A percentile compares a stretch with the other conserved stretches of the same genome.
Conservation (phyloP, 768 basidiomycete genomes). For the Gymnopilus junonius region DNA sequence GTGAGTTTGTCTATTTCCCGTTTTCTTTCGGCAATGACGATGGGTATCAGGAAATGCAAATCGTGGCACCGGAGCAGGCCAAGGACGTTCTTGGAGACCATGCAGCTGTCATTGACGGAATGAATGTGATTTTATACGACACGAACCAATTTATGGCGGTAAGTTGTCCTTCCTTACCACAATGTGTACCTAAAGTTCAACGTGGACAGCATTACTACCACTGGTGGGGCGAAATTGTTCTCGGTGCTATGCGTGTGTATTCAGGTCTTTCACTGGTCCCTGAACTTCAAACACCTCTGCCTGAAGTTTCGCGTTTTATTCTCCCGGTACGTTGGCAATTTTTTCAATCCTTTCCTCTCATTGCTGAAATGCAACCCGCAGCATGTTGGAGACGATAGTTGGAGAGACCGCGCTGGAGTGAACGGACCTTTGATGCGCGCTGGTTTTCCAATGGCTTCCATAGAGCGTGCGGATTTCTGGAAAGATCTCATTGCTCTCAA, state of each 20-base stretch:
- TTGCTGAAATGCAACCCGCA: background rate
- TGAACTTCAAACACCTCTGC: conserved; percentile 17
- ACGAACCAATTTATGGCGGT: conserved; percentile 29
- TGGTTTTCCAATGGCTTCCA: conserved; percentile 60
- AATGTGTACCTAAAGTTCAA: background rate
- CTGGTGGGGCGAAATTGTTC: conserved; percentile 51
- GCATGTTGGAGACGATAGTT: conserved; percentile 23
- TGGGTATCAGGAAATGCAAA: conserved; percentile 26
- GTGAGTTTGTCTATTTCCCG: conserved; percentile 21
- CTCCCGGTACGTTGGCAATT: conserved; percentile 33
- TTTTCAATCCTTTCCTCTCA: background rate
- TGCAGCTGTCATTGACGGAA: conserved; percentile 22
- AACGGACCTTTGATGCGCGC: conserved; percentile 70
- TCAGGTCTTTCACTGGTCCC: conserved; percentile 28
- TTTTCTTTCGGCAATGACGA: background rate
- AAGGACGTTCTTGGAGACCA: conserved; percentile 22
- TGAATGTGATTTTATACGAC: conserved; percentile 28
- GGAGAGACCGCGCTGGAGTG: conserved; percentile 67
- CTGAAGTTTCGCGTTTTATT: conserved; percentile 38
- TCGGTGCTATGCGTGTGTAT: conserved; percentile 47
- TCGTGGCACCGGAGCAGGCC: conserved; percentile 26
- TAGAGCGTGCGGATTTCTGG: conserved; percentile 68
- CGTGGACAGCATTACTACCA: conserved; percentile 46
- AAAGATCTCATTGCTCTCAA: conserved; percentile 52
- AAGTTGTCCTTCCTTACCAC: conserved; percentile 4